These are phyloP conservation scores for Trichoderma sp. DNA, from an alignment of 2,329 filamentous ascomycete species.

Conservation along the genomic window DNA sequence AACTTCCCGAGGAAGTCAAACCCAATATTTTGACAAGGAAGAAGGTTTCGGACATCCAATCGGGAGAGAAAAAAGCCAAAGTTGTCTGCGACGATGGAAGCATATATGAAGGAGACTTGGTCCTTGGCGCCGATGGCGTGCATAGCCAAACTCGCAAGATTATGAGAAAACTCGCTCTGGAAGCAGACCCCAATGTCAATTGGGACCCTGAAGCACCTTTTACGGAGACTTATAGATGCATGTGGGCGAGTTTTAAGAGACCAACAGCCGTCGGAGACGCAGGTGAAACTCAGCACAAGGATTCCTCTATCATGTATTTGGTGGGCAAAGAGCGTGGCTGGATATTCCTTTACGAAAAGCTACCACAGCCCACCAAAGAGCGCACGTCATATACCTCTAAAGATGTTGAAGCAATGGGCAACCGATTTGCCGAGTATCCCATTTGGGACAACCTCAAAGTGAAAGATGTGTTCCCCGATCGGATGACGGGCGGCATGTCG, in stretches of 20 bases:
- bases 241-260: conserved; percentile 36
- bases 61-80: conserved; percentile 26
- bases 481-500: conserved; percentile 29
- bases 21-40: conserved; percentile 30
- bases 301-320: conserved; percentile 30
- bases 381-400: conserved; percentile 27
- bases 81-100: conserved; percentile 36
- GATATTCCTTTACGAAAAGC: conserved; percentile 35
- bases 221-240: conserved; percentile 31
- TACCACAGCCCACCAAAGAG: conserved; percentile 27
- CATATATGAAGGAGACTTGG: conserved; percentile 33
- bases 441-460: conserved; percentile 27
- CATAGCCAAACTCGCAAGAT: conserved; percentile 36
- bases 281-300: conserved; percentile 32
- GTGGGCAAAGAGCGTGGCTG: conserved; percentile 30
- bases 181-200: conserved; percentile 5
- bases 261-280: conserved; percentile 25
- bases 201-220: conserved; percentile 32
- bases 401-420: conserved; percentile 28
- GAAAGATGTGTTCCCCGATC: conserved; percentile 30
- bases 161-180: conserved; percentile 33
- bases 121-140: conserved; percentile 44
- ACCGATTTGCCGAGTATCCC: conserved; percentile 28
- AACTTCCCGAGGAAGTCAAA: conserved; percentile 27
- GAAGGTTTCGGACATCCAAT: conserved; percentile 26